Percentiles rank a stretch among this genome's conserved stretches.
Conservation (phyloP, 2,329 filamentous ascomycete species). For the Cadophora gregata region DNA sequence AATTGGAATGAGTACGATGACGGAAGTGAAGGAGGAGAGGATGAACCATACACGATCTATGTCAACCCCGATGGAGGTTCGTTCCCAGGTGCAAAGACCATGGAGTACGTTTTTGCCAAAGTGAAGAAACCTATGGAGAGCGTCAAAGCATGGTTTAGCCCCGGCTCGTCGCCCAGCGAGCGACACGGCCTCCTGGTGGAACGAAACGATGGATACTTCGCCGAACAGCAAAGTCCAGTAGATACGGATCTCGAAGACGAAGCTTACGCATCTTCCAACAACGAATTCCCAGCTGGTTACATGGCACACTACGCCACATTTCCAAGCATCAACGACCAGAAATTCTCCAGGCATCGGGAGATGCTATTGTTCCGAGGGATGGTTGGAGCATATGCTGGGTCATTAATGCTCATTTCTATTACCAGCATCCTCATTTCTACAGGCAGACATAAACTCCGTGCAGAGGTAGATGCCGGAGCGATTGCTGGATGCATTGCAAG, state of each 20-base stretch:
- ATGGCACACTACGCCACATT: slow-evolving; percentile 59
- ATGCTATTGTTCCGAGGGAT: slow-evolving; percentile 60
- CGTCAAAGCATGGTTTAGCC: slow-evolving; percentile 57
- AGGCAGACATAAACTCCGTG: slow-evolving; percentile 68
- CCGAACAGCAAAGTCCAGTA: slow-evolving; percentile 31
- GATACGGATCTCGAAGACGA: slow-evolving; percentile 54
- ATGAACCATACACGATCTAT: slow-evolving; percentile 74
- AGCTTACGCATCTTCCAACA: slow-evolving; percentile 56
- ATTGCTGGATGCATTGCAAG: slow-evolving; percentile 72
- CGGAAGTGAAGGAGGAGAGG: slow-evolving; percentile 68
- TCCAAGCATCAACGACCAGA: slow-evolving; percentile 58
- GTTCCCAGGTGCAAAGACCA: slow-evolving; percentile 60
- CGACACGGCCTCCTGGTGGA: slow-evolving; percentile 39
- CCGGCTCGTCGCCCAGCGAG: slow-evolving; percentile 37
- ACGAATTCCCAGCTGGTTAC: slow-evolving; percentile 57
- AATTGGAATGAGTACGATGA: slow-evolving; percentile 93
- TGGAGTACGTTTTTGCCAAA: slow-evolving; percentile 60
- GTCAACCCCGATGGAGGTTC: slow-evolving; percentile 69
- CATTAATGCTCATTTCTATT: slow-evolving; percentile 68
- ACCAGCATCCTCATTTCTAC: slow-evolving; percentile 70
- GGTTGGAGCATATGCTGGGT: slow-evolving; percentile 60
- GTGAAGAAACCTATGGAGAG: slow-evolving; percentile 54
- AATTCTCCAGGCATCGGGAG: slow-evolving; percentile 57
- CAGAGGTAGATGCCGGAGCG: slow-evolving; percentile 77
- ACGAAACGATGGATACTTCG: slow-evolving; percentile 33